A percentile compares a stretch with the other conserved stretches of the same genome.
Evolutionary conservation across 2,329 filamentous ascomycete species (phyloP).

Genomic region (Fusarium dlaminii): DNA sequence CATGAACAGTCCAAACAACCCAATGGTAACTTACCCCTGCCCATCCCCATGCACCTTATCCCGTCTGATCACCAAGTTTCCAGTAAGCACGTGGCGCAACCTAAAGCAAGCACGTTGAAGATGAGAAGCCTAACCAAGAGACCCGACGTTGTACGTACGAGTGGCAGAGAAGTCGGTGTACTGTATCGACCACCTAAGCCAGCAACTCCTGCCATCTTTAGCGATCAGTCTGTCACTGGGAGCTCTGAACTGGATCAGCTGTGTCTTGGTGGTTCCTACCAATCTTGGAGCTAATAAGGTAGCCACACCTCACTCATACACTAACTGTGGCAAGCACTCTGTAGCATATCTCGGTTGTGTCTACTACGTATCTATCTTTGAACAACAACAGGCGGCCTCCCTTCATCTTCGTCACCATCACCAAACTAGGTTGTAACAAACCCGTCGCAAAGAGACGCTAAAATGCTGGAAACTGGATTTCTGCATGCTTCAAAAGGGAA

Average conservation of each 20-base stretch:
- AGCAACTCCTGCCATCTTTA: not conserved
- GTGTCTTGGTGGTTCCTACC: not conserved
- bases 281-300: not conserved
- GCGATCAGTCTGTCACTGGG: slow-evolving; percentile 12
- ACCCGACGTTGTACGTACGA: not conserved
- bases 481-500: slow-evolving; percentile 1
- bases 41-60: slow-evolving; percentile 5
- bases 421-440: slow-evolving; percentile 6
- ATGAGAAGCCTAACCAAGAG: slow-evolving; percentile 20
- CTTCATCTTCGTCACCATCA: slow-evolving; percentile 18
- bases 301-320: slow-evolving; percentile 30
- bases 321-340: slow-evolving; percentile 16
- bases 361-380: not conserved
- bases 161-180: not conserved
- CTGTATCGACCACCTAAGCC: not conserved
- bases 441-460: slow-evolving; percentile 24
- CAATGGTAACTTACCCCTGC: not conserved
- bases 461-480: slow-evolving; percentile 26
- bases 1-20: not conserved
- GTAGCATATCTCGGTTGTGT: not conserved
- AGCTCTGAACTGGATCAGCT: slow-evolving; percentile 12
- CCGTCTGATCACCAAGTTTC: not conserved
- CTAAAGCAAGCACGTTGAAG: slow-evolving; percentile 27
- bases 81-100: slow-evolving; percentile 24
- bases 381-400: slow-evolving; percentile 15